These are phyloP conservation scores for Oxytropis ochrocephala DNA, from an alignment of 306 rosid species.

Conservation along the genomic window DNA sequence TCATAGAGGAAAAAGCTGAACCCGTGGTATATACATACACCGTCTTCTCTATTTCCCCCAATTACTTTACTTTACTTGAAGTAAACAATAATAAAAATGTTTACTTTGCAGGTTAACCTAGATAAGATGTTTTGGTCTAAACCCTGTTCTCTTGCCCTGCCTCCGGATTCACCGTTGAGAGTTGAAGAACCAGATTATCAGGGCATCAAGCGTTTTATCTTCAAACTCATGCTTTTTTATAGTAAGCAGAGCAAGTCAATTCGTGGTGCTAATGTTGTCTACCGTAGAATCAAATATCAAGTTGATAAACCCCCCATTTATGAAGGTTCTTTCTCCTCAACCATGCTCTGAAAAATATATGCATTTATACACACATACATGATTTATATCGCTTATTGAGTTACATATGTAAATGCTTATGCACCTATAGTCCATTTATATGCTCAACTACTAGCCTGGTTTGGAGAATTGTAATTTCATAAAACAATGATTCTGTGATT, in stretches of 20 bases:
- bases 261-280: constrained; percentile 87
- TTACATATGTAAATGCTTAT: background rate
- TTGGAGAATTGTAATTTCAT: background rate
- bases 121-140: constrained; percentile 78
- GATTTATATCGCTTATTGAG: background rate
- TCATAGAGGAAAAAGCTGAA: constrained; percentile 24
- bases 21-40: constrained; percentile 30
- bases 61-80: background rate
- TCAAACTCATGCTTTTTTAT: constrained; percentile 70
- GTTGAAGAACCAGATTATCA: constrained; percentile 66
- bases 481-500: background rate
- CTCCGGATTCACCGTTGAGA: constrained; percentile 58
- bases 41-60: background rate
- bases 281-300: constrained; percentile 65
- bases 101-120: constrained; percentile 50
- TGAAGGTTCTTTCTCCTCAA: constrained; percentile 42
- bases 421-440: background rate
- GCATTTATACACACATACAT: background rate
- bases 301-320: constrained; percentile 81
- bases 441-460: background rate
- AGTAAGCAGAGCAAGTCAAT: constrained; percentile 89
- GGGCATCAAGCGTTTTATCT: constrained; percentile 60
- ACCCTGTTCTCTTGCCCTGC: constrained; percentile 70
- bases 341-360: background rate
- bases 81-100: background rate